Evolutionary conservation across 768 basidiomycete species (phyloP), one percentile per base, ranked within the genome.

Genomic region (Leucocoprinus sp.): DNA sequence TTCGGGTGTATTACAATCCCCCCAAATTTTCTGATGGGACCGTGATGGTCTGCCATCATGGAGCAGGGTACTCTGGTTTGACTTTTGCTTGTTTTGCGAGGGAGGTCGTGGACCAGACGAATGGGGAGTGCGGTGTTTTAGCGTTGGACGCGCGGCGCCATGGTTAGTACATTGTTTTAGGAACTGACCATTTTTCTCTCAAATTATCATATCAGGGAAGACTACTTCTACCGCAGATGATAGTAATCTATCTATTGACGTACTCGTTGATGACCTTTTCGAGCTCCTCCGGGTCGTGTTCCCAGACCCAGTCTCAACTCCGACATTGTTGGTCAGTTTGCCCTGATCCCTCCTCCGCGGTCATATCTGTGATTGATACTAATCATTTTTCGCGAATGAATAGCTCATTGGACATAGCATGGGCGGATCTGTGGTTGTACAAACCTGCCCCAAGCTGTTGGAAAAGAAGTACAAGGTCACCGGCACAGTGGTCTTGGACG

Each of bases 341-440:
- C 12, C 39, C 14, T 17, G 2, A 11, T 29, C 24, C 8, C n/a
- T n/a, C n/a, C n/a, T n/a, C 34, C 27, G 22, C 23, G 12, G 19
- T 22, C 19, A 40, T 34, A 5, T 47, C 34, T 33, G 14, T 24
- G 24, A 45, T 27, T 31, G 26, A 45, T 31, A 33, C 17, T 22
- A 22, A 15, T 26, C 19, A 42, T 18, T 35, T 28, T 18, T 14
- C 22, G 21, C n/a, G 19, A n/a, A 24, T 22, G 33, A 49, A 38
- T 27, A 90, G 85, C 74, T 96, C 5, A 74, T 96, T 7, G 96
- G 96, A 0, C 96, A 99, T 59, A 93, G 90, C 48, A 95, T 99
- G 85, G 96, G 96, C 11, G 95, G 93, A 19, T 83, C 93, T 0
- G 93, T 96, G 3, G 75, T 89, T 17, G 78, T 85, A 6, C 76